These are phyloP conservation scores for Exophiala oligosperma DNA, from an alignment of 2,329 filamentous ascomycete species.

Conservation along the genomic window DNA sequence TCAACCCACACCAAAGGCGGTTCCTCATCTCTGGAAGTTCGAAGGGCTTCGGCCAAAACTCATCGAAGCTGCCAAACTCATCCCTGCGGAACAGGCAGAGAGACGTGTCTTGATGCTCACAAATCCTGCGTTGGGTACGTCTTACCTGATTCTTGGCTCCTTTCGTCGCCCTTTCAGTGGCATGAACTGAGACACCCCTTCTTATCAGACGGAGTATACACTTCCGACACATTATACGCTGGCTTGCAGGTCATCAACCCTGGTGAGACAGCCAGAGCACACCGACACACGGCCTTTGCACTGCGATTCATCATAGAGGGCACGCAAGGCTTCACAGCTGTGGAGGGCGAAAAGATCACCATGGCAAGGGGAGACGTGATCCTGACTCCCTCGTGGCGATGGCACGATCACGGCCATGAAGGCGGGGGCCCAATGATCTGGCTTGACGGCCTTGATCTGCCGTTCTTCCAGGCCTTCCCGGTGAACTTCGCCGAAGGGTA, in stretches of 20 bases:
- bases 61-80: neutral
- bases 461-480: conserved; percentile 50
- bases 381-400: conserved; percentile 59
- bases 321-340: conserved; percentile 56
- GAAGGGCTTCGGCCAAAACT: neutral
- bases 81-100: neutral
- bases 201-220: conserved; percentile 47
- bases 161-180: neutral
- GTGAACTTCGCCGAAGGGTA: conserved; percentile 55
- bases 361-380: conserved; percentile 58
- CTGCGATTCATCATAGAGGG: conserved; percentile 61
- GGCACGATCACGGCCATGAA: conserved; percentile 62
- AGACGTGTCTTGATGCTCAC: conserved; percentile 2
- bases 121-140: conserved; percentile 3
- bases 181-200: conserved; percentile 30
- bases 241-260: conserved; percentile 59
- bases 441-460: conserved; percentile 59
- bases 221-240: conserved; percentile 59
- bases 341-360: conserved; percentile 54
- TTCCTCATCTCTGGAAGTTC: no score
- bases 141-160: neutral
- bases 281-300: conserved; percentile 58
- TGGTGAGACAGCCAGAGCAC: conserved; percentile 56
- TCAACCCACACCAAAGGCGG: no score
- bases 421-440: conserved; percentile 56